A percentile compares a stretch with the other conserved stretches of the same genome.
These are phyloP conservation scores for Barbarea vulgaris DNA, from an alignment of 345 rosid species.

Conservation along the genomic window DNA sequence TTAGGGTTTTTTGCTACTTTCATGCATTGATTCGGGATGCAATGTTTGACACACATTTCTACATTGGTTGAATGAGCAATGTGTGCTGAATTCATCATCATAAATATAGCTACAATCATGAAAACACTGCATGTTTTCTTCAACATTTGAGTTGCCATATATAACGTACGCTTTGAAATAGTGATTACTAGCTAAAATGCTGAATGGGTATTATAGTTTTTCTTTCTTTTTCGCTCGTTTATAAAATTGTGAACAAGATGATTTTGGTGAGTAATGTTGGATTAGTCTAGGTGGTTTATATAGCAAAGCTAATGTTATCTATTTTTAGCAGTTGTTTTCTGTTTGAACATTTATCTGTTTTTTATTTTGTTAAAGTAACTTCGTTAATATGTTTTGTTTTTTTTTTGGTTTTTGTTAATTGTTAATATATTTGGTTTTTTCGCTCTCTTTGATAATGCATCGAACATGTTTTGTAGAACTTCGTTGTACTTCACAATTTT, in stretches of 20 bases:
- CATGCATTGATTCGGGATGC: neutral
- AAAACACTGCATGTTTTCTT: neutral
- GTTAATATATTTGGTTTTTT: too few relatives aligned
- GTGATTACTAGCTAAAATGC: neutral
- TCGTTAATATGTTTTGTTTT: too few relatives aligned
- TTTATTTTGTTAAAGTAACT: too few relatives aligned
- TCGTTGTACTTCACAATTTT: neutral
- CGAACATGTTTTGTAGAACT: neutral
- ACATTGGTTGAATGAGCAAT: neutral
- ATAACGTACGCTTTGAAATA: neutral
- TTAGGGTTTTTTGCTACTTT: neutral
- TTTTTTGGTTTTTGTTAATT: too few relatives aligned
- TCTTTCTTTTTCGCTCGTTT: neutral
- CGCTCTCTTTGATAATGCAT: neutral
- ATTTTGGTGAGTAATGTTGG: neutral
- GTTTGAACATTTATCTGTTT: neutral
- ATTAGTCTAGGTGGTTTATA: neutral
- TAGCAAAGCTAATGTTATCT: neutral
- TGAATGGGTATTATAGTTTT: neutral
- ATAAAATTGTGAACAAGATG: neutral
- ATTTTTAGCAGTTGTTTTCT: neutral
- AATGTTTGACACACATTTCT: constrained; percentile 15
- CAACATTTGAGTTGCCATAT: neutral
- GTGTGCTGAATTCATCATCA: neutral
- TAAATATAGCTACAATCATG: neutral